phyloP scores from a whole-genome alignment of 352 stramenopile species.

The Phytophthora rubi region DNA sequence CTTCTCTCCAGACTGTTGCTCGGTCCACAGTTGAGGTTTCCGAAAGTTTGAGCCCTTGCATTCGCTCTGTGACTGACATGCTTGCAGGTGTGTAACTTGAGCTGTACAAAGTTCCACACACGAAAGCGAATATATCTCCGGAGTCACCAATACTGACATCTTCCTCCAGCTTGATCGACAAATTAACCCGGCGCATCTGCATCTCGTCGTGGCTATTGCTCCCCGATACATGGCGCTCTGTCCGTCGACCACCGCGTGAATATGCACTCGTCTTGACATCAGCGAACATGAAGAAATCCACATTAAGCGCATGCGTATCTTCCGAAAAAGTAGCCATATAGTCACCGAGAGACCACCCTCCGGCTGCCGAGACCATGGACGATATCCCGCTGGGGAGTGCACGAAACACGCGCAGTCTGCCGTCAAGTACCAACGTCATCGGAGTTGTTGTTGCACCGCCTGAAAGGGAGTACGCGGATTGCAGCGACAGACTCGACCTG shows the following conservation, averaged over 20 bases:
- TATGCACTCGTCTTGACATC: background rate
- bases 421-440: slow-evolving; percentile 21
- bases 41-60: background rate
- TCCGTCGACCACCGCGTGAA: background rate
- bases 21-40: background rate
- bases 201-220: background rate
- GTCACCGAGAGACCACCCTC: slow-evolving; percentile 7
- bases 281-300: slow-evolving; percentile 7
- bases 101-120: background rate
- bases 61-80: background rate
- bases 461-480: slow-evolving; percentile 12
- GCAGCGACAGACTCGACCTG: slow-evolving; percentile 12
- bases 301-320: background rate
- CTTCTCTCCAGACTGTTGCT: background rate
- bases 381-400: slow-evolving; percentile 8
- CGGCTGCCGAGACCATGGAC: background rate
- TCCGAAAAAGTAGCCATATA: slow-evolving; percentile 1
- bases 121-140: slow-evolving; percentile 1
- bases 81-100: background rate
- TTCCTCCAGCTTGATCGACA: slow-evolving; percentile 6
- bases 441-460: background rate
- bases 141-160: background rate
- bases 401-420: slow-evolving; percentile 1
- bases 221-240: background rate
- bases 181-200: background rate